Evolutionary conservation across 2,329 filamentous ascomycete species (phyloP), one percentile per base, ranked within the genome.

Genomic region (Penicillium frequentans): DNA sequence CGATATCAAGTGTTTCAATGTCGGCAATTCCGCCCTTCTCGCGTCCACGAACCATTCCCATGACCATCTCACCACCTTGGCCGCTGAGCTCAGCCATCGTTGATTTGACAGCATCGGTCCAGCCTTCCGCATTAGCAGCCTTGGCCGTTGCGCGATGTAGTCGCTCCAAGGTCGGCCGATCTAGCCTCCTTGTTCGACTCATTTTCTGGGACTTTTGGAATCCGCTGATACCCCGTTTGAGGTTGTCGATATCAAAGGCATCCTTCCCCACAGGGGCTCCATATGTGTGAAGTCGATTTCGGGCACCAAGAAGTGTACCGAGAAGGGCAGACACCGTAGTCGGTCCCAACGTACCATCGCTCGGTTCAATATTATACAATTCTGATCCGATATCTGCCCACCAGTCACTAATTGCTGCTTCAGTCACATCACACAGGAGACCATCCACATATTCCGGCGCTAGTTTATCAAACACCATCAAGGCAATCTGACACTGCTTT

Each of bases 371-470:
- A 54, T 93, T 96, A 79, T 93, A 97, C 68, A 95, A 88, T 64
- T 98, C 93, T 0, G 88, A 88, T 1, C 95, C 95, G 58, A 97
- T 89, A 68, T 96, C 91, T 1, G 90, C 88, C 95, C 95, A 98
- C 95, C 95, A 99, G 72, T 97, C 90, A 60, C 88, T 89, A 66
- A 98, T 86, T 1, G 93, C 91, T 60, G 84, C 88, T 73, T 99
- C 95, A 0, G 95, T 98, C 44, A 95, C 82, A 76, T 99, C 95
- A 72, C 95, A 99, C 3, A 99, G 83, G 24, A 97, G 77, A 0
- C 95, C 95, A 68, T 99, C 95, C 8, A 91, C 90, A 71, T 96
- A 98, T 63, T 93, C 90, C 29, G 88, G 84, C n/a, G 90, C 88
- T 6, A 98, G 79, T 71, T 93, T 91, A 53, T 89, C 90, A 74